phyloP scores from a whole-genome alignment of 768 basidiomycete species.

The Russula abietina region DNA sequence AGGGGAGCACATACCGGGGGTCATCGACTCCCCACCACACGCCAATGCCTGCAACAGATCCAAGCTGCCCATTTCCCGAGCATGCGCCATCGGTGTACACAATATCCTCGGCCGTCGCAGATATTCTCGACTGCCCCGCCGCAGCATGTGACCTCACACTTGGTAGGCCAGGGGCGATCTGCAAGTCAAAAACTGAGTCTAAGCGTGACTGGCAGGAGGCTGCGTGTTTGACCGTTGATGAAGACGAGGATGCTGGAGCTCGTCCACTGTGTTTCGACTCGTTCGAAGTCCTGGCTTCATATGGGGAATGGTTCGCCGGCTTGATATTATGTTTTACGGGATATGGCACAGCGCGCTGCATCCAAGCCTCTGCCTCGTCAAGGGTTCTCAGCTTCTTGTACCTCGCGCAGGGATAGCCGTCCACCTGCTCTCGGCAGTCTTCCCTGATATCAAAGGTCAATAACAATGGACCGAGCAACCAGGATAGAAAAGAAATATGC shows the following conservation, averaged over 20 bases:
- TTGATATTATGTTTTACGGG: not conserved
- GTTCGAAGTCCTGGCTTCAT: not conserved
- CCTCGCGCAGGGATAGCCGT: constrained; percentile 52
- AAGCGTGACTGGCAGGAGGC: not conserved
- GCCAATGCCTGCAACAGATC: constrained; percentile 73
- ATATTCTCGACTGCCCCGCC: not conserved
- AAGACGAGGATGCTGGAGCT: not conserved
- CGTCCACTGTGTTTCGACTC: not conserved
- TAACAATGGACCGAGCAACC: not conserved
- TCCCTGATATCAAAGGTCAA: constrained; percentile 41
- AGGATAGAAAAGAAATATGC: constrained; percentile 20
- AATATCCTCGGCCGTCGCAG: constrained; percentile 35
- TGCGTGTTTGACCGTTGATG: not conserved
- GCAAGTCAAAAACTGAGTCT: not conserved
- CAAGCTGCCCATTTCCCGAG: constrained; percentile 66
- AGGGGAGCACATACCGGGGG: constrained; percentile 41
- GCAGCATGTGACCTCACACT: not conserved
- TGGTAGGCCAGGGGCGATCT: not conserved
- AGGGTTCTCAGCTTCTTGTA: constrained; percentile 62
- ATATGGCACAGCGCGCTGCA: constrained; percentile 24
- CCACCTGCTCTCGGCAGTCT: constrained; percentile 64
- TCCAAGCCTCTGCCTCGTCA: constrained; percentile 55
- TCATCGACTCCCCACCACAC: constrained; percentile 82
- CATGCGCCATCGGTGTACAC: constrained; percentile 91
- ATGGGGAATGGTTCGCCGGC: not conserved